Evolutionary conservation across 2,329 filamentous ascomycete species (phyloP).

Genomic region (Fusarium sp.): DNA sequence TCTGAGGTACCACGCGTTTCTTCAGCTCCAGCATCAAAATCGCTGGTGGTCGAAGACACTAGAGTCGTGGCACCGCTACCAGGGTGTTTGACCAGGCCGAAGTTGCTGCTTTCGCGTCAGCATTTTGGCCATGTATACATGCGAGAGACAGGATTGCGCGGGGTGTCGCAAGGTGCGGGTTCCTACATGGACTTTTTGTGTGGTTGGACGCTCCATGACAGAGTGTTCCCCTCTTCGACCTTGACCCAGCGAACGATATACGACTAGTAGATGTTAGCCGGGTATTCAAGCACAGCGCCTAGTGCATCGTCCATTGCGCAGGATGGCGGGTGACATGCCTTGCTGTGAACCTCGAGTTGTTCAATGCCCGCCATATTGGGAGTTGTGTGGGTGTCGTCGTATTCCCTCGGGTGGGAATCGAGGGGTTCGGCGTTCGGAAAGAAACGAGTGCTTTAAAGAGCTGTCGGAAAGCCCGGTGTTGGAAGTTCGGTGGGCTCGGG

Average conservation of each 20-base stretch:
- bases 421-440: constrained; percentile 17
- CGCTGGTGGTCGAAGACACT: constrained; percentile 57
- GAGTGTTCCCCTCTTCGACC: constrained; percentile 88
- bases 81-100: constrained; percentile 97
- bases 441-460: constrained; percentile 4
- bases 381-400: constrained; percentile 15
- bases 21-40: constrained; percentile 61
- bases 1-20: constrained; percentile 57
- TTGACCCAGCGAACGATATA: constrained; percentile 98
- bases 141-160: neutral
- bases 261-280: constrained; percentile 71
- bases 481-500: constrained; percentile 11
- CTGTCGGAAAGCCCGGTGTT: constrained; percentile 19
- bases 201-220: constrained; percentile 97
- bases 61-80: constrained; percentile 72
- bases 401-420: constrained; percentile 1
- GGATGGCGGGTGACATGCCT: constrained; percentile 67
- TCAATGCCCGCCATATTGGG: constrained; percentile 89
- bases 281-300: neutral
- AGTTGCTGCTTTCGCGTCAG: constrained; percentile 71
- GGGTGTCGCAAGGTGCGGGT: constrained; percentile 11
- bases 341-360: constrained; percentile 96
- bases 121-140: neutral
- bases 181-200: constrained; percentile 93
- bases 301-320: neutral